Percentiles rank a stretch among this genome's conserved stretches.
phyloP scores from a whole-genome alignment of 768 basidiomycete species.

The Asterophora lycoperdoides region DNA sequence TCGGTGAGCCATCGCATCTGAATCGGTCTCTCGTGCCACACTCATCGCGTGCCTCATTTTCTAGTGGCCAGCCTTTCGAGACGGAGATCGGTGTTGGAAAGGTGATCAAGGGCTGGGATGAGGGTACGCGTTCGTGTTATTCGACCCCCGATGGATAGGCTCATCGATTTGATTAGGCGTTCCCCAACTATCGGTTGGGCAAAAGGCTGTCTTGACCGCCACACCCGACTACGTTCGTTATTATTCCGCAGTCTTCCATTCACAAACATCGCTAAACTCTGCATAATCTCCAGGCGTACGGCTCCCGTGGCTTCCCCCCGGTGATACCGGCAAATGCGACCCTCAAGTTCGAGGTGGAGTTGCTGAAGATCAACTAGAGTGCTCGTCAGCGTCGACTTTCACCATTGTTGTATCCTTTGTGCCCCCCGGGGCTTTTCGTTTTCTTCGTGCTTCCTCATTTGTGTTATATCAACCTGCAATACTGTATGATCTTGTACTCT shows the following conservation, averaged over 20 bases:
- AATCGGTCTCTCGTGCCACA: not conserved
- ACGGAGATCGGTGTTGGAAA: conserved; percentile 75
- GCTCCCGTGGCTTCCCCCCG: conserved; percentile 69
- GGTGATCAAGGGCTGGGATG: conserved; percentile 90
- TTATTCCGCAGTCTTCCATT: conserved; percentile 5
- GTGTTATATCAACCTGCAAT: conserved; percentile 25
- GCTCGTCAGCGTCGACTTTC: conserved; percentile 3
- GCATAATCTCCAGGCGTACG: conserved; percentile 54
- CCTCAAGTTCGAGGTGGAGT: conserved; percentile 80
- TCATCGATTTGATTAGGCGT: conserved; percentile 51
- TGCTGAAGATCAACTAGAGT: conserved; percentile 58
- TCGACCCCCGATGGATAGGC: conserved; percentile 1
- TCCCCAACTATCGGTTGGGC: conserved; percentile 66
- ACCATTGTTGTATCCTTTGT: conserved; percentile 4
- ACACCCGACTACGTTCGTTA: conserved; percentile 74
- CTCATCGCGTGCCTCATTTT: conserved; percentile 9
- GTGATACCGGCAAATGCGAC: conserved; percentile 74
- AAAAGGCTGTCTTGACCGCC: conserved; percentile 64
- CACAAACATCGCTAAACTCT: conserved; percentile 1
- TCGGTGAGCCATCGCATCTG: conserved; percentile 44
- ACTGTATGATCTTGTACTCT: conserved; percentile 26
- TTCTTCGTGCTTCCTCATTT: conserved; percentile 16
- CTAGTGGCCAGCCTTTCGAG: conserved; percentile 55
- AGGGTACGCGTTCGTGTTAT: conserved; percentile 45
- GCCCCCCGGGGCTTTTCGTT: conserved; percentile 14